Percentiles rank a stretch among this genome's conserved stretches.
phyloP scores from a whole-genome alignment of 2,329 filamentous ascomycete genomes.

The Calonectria crousiana region DNA sequence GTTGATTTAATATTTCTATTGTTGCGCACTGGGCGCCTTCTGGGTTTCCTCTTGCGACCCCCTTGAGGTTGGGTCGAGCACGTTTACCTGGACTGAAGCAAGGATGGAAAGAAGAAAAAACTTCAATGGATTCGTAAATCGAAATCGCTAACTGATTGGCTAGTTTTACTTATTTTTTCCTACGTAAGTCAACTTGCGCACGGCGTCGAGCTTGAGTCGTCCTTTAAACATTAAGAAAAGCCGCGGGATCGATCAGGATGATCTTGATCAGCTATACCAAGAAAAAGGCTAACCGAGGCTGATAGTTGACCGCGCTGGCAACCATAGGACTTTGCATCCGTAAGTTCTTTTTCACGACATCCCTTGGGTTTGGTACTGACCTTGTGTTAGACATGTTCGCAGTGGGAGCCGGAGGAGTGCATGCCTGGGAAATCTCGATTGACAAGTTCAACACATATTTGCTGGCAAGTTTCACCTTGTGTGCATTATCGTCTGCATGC shows the following conservation, averaged over 20 bases:
- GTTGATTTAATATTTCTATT: constrained; percentile 9
- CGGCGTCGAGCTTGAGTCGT: not conserved
- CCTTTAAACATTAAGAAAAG: not conserved
- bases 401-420: constrained; percentile 41
- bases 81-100: not conserved
- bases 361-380: not conserved
- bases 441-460: constrained; percentile 43
- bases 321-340: constrained; percentile 37
- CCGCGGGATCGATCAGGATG: not conserved
- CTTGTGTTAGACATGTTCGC: constrained; percentile 44
- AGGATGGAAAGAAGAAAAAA: not conserved
- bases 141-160: not conserved
- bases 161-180: constrained; percentile 12
- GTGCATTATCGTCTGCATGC: not conserved
- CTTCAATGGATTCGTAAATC: not conserved
- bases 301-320: constrained; percentile 31
- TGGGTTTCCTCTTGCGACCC: not conserved
- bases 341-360: not conserved
- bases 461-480: constrained; percentile 27
- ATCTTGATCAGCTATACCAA: not conserved
- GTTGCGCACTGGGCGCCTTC: not conserved
- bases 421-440: constrained; percentile 48
- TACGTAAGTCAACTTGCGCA: not conserved
- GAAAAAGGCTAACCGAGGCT: constrained; percentile 10
- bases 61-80: not conserved